phyloP scores from a whole-genome alignment of 805 yeast species.

The Yamadazyma insecticola region DNA sequence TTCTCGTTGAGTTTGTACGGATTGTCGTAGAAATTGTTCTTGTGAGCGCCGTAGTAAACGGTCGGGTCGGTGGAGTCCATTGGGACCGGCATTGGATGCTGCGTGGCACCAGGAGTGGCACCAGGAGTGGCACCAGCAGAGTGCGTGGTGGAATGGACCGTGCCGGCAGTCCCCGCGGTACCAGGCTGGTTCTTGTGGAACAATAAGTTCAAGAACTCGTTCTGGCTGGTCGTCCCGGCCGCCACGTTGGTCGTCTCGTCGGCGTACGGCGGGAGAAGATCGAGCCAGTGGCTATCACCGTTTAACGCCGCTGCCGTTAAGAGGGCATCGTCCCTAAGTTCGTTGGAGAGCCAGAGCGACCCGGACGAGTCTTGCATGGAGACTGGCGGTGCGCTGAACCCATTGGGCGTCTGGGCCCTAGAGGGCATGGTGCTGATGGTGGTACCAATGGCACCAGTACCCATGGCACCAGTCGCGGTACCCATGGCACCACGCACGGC shows the following conservation, averaged over 20 bases:
- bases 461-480: too few relatives aligned
- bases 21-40: conserved; percentile 34
- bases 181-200: conserved; percentile 41
- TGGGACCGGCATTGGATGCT: conserved; percentile 12
- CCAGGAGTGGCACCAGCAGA: neutral
- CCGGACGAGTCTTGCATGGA: too few relatives aligned
- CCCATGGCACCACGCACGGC: too few relatives aligned
- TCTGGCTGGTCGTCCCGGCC: conserved; percentile 20
- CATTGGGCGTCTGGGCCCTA: too few relatives aligned
- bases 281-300: conserved; percentile 56
- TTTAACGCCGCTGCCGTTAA: conserved; percentile 68
- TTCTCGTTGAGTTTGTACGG: conserved; percentile 35
- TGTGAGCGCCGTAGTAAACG: conserved; percentile 34
- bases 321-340: conserved; percentile 65
- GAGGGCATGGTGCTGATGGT: too few relatives aligned
- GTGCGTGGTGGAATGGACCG: neutral
- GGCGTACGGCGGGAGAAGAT: too few relatives aligned
- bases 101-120: conserved; percentile 3
- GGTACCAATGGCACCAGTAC: too few relatives aligned
- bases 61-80: conserved; percentile 34
- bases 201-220: conserved; percentile 45
- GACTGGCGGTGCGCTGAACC: too few relatives aligned
- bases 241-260: too few relatives aligned
- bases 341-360: conserved; percentile 67
- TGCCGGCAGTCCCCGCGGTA: neutral